Evolutionary conservation across 2,329 filamentous ascomycete genomes (phyloP).

Genomic region (Beauveria brongniartii): DNA sequence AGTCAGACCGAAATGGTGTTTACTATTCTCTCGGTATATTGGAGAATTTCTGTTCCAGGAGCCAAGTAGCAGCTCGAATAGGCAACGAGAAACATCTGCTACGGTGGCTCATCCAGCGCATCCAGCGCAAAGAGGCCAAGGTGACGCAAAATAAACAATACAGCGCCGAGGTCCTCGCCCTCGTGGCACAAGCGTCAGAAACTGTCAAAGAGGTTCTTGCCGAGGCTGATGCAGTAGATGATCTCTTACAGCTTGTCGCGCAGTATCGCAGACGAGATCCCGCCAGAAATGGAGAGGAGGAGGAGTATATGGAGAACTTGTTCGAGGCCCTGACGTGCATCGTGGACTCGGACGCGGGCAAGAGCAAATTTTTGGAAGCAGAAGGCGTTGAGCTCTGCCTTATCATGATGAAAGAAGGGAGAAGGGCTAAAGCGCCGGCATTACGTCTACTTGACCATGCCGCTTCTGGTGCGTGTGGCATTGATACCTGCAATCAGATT

Average conservation of each 20-base stretch:
- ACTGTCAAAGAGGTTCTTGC: constrained; percentile 57
- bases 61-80: constrained; percentile 61
- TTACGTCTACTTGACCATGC: constrained; percentile 82
- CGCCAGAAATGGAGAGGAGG: constrained; percentile 75
- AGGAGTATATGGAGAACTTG: constrained; percentile 90
- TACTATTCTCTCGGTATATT: constrained; percentile 78
- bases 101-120: constrained; percentile 66
- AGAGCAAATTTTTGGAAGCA: constrained; percentile 73
- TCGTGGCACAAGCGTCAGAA: constrained; percentile 69
- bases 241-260: constrained; percentile 73
- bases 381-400: constrained; percentile 88
- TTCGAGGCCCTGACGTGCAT: constrained; percentile 82
- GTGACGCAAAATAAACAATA: constrained; percentile 94
- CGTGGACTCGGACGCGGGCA: constrained; percentile 66
- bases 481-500: constrained; percentile 62
- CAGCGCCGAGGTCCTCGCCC: constrained; percentile 81
- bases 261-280: constrained; percentile 82
- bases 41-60: constrained; percentile 75
- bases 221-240: constrained; percentile 63
- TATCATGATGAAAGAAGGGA: constrained; percentile 86
- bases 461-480: constrained; percentile 39
- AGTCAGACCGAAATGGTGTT: constrained; percentile 71
- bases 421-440: constrained; percentile 69
- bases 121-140: constrained; percentile 57
- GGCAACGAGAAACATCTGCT: constrained; percentile 61